Percentiles rank a stretch among this genome's conserved stretches.
Conservation (phyloP, 106 monocot species). For the Chionographis japonica region DNA sequence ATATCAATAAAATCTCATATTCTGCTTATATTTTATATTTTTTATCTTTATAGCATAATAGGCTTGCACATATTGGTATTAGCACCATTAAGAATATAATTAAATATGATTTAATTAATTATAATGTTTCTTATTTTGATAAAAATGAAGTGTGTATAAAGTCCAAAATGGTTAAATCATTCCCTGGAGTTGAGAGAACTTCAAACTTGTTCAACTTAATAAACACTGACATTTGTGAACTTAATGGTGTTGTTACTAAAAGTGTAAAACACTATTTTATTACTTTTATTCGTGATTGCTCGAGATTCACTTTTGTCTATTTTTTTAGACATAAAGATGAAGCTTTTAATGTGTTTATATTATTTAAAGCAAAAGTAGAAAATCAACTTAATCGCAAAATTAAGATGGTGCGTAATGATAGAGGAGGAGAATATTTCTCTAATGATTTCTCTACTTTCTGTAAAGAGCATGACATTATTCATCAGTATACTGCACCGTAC, state of each 20-base stretch:
- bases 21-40: background rate
- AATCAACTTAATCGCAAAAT: background rate
- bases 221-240: background rate
- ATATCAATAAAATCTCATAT: background rate
- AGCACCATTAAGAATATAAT: background rate
- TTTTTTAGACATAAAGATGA: background rate
- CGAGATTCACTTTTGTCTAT: background rate
- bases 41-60: background rate
- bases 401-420: background rate
- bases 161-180: background rate
- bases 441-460: no score
- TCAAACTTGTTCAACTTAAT: background rate
- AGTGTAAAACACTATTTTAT: background rate
- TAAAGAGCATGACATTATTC: no score
- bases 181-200: background rate
- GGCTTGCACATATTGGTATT: background rate
- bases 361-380: constrained; percentile 4
- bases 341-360: background rate
- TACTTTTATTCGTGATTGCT: background rate
- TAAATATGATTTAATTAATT: constrained; percentile 2
- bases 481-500: no score
- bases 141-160: background rate
- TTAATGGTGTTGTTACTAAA: background rate
- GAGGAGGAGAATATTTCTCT: background rate
- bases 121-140: background rate